phyloP scores from a whole-genome alignment of 2,329 filamentous ascomycete species.

The Paraconiothyrium brasiliense region DNA sequence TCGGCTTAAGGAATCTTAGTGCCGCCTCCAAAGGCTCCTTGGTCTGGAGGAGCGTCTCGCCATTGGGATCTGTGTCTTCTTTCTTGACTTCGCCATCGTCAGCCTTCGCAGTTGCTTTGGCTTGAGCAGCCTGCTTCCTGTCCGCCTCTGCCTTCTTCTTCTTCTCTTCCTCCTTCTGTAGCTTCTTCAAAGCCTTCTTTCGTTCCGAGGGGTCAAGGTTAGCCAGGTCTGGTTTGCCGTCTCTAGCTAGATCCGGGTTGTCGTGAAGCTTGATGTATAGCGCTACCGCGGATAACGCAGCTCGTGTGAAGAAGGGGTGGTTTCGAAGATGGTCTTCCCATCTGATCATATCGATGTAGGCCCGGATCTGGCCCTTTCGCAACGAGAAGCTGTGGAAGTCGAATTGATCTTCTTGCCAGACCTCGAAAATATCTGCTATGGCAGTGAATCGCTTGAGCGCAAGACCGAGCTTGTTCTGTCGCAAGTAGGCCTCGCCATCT shows the following conservation, averaged over 20 bases:
- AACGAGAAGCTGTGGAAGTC: conserved; percentile 98
- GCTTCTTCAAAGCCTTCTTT: conserved; percentile 91
- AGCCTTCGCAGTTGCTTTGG: conserved; percentile 65
- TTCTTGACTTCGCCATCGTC: conserved; percentile 77
- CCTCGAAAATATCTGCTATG: conserved; percentile 91
- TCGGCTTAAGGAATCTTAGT: conserved; percentile 82
- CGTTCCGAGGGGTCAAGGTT: conserved; percentile 68
- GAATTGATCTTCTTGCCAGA: conserved; percentile 98
- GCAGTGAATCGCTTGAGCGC: conserved; percentile 92
- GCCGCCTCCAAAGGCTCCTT: conserved; percentile 84
- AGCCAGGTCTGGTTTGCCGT: conserved; percentile 66
- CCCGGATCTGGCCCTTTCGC: conserved; percentile 93
- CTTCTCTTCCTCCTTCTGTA: conserved; percentile 76
- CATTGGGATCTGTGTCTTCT: conserved; percentile 88
- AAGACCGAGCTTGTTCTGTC: conserved; percentile 82
- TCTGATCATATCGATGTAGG: conserved; percentile 94
- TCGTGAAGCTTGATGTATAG: conserved; percentile 84
- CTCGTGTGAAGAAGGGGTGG: conserved; percentile 90
- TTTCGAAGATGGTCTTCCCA: conserved; percentile 94
- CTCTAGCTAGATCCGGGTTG: conserved; percentile 72
- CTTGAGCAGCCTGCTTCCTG: conserved; percentile 79
- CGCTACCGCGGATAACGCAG: conserved; percentile 81
- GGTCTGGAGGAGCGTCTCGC: conserved; percentile 81
- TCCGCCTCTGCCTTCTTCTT: conserved; percentile 80
- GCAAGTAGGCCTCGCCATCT: conserved; percentile 87